These are phyloP conservation scores for Trichophyton schoenleinii DNA, from an alignment of 2,329 filamentous ascomycete species.

Conservation along the genomic window DNA sequence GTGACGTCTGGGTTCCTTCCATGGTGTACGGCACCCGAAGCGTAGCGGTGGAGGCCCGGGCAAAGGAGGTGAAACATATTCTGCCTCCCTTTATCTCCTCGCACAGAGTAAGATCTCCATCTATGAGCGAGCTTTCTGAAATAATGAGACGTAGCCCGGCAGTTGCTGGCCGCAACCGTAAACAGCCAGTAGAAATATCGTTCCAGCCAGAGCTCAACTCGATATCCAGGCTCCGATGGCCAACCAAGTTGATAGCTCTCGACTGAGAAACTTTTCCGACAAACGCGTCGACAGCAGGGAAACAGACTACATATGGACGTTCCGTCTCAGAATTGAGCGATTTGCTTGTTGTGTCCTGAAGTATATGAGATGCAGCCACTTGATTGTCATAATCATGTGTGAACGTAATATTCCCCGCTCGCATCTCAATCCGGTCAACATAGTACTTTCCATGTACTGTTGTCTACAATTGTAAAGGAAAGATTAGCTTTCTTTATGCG, in stretches of 20 bases:
- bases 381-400: slow-evolving; percentile 20
- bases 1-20: slow-evolving; percentile 59
- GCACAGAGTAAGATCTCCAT: slow-evolving; percentile 31
- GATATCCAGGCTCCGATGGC: slow-evolving; percentile 64
- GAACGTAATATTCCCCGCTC: slow-evolving; percentile 30
- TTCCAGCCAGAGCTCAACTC: slow-evolving; percentile 65
- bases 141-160: slow-evolving; percentile 48
- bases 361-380: slow-evolving; percentile 21
- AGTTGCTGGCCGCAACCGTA: slow-evolving; percentile 47
- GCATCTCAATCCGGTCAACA: slow-evolving; percentile 58
- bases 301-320: slow-evolving; percentile 55
- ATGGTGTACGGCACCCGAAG: slow-evolving; percentile 68
- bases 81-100: slow-evolving; percentile 23
- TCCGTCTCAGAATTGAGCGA: slow-evolving; percentile 32
- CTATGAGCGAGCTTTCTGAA: slow-evolving; percentile 35
- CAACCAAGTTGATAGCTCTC: slow-evolving; percentile 64
- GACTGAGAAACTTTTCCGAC: slow-evolving; percentile 55
- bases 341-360: slow-evolving; percentile 19
- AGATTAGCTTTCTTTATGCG: slow-evolving; percentile 5
- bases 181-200: slow-evolving; percentile 37
- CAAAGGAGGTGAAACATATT: slow-evolving; percentile 31
- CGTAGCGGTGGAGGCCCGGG: slow-evolving; percentile 21
- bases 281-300: slow-evolving; percentile 56
- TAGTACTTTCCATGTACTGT: slow-evolving; percentile 55
- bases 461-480: slow-evolving; percentile 16